phyloP scores from a whole-genome alignment of 1,284 basidiomycete genomes.

The Ceratobasidium sp. region DNA sequence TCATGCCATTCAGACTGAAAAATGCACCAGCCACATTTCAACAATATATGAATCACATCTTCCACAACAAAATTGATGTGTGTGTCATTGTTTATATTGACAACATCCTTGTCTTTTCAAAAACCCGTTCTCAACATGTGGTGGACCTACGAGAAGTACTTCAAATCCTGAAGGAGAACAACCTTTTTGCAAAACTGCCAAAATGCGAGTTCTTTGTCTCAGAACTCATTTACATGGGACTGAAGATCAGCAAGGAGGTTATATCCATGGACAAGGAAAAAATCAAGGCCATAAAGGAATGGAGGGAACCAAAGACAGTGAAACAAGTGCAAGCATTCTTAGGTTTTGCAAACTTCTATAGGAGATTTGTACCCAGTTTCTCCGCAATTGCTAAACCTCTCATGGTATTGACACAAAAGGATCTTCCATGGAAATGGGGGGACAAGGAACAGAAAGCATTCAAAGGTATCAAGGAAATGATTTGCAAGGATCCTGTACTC shows the following conservation, averaged over 20 bases:
- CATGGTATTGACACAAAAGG: slow-evolving; percentile 42
- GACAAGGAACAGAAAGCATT: slow-evolving; percentile 5
- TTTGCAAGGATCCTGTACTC: slow-evolving; percentile 14
- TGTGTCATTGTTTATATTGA: no score
- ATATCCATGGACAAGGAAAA: no score
- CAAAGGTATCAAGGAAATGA: slow-evolving; percentile 5
- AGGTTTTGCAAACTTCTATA: slow-evolving; percentile 49
- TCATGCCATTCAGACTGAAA: no score
- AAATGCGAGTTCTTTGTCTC: slow-evolving; percentile 6
- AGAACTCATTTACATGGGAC: slow-evolving; percentile 12
- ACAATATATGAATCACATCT: no score
- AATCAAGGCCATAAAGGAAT: no score
- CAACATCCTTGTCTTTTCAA: no score
- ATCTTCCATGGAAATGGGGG: slow-evolving; percentile 33
- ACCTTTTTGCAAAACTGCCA: slow-evolving; percentile 12
- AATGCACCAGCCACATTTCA: no score
- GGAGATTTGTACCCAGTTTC: slow-evolving; percentile 47
- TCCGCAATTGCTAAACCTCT: slow-evolving; percentile 45
- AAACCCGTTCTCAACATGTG: no score
- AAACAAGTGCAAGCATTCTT: no score
- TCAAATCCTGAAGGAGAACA: slow-evolving; percentile 19
- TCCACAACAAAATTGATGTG: no score
- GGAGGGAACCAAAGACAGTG: no score
- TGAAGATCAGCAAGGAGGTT: neutral
- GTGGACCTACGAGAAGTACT: no score